Percentiles rank a stretch among this genome's conserved stretches.
These are phyloP conservation scores for Aspergillus ibericus DNA, from an alignment of 2,329 filamentous ascomycete species.

Conservation along the genomic window DNA sequence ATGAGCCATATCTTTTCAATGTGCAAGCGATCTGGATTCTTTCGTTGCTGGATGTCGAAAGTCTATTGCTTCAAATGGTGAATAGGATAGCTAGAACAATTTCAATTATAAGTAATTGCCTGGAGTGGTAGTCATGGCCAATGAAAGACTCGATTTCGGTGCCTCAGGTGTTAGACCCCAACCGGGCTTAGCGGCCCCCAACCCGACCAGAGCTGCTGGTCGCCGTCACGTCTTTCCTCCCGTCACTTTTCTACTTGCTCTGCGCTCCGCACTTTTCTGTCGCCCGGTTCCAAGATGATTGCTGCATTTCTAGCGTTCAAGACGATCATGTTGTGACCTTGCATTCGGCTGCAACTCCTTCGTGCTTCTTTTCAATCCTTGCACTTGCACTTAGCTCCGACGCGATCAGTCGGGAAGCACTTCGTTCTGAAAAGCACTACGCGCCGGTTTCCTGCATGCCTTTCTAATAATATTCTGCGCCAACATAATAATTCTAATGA, in stretches of 20 bases:
- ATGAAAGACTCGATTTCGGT: background rate
- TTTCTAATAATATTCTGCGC: background rate
- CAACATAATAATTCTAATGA: background rate
- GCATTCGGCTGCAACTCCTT: background rate
- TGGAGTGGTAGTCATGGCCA: background rate
- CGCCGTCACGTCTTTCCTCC: slow-evolving; percentile 1
- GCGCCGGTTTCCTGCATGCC: background rate
- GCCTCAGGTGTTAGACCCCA: slow-evolving; percentile 10
- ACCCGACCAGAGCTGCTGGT: background rate
- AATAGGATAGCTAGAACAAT: background rate
- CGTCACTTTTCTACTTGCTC: slow-evolving; percentile 2
- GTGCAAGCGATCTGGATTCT: background rate
- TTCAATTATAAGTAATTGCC: background rate
- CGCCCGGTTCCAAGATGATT: background rate
- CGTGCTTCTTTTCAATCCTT: background rate
- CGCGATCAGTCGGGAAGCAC: background rate
- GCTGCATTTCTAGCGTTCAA: background rate
- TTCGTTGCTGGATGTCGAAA: background rate
- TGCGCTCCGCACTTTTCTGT: background rate
- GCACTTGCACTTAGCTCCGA: background rate
- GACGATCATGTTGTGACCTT: background rate
- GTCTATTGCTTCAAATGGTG: background rate
- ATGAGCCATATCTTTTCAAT: background rate
- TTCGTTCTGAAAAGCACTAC: background rate
- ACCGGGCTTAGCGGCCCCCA: slow-evolving; percentile 8